phyloP scores from a whole-genome alignment of 768 basidiomycete genomes.

The Coprinopsis strossmayeri region DNA sequence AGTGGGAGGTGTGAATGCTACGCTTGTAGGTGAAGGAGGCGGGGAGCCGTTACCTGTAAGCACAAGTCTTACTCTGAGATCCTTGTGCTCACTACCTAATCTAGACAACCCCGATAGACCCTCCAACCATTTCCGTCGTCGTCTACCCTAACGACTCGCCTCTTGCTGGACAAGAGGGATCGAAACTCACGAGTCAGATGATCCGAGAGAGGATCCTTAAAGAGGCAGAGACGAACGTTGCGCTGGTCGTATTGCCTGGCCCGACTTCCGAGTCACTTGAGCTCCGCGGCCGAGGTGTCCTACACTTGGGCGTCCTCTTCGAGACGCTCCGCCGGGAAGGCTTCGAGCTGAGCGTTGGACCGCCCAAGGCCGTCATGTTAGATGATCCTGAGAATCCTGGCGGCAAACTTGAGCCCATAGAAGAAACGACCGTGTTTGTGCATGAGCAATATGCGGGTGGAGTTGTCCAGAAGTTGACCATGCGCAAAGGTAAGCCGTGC shows the following conservation, averaged over 20 bases:
- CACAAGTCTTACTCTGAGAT: slow-evolving; percentile 1
- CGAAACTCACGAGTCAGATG: slow-evolving; percentile 42
- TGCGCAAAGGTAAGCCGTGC: slow-evolving; percentile 42
- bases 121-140: slow-evolving; percentile 42
- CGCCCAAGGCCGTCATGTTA: slow-evolving; percentile 45
- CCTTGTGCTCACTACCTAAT: slow-evolving; percentile 8
- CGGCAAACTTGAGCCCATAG: slow-evolving; percentile 37
- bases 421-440: slow-evolving; percentile 39
- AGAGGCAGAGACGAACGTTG: slow-evolving; percentile 47
- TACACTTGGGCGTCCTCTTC: slow-evolving; percentile 45
- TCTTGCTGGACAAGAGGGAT: slow-evolving; percentile 38
- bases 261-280: slow-evolving; percentile 44
- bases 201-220: slow-evolving; percentile 42
- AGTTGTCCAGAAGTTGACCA: slow-evolving; percentile 45
- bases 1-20: slow-evolving; percentile 38
- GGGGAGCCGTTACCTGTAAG: slow-evolving; percentile 33
- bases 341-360: slow-evolving; percentile 39
- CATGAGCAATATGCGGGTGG: slow-evolving; percentile 40
- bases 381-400: slow-evolving; percentile 28
- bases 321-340: slow-evolving; percentile 45
- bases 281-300: slow-evolving; percentile 41
- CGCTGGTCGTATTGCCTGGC: slow-evolving; percentile 40
- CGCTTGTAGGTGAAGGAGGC: slow-evolving; percentile 34
- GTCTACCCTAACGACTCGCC: slow-evolving; percentile 44
- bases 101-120: slow-evolving; percentile 42